Base-by-base conservation (phyloP, 2,329 filamentous ascomycete species). In the Penicillium rolfsii region DNA sequence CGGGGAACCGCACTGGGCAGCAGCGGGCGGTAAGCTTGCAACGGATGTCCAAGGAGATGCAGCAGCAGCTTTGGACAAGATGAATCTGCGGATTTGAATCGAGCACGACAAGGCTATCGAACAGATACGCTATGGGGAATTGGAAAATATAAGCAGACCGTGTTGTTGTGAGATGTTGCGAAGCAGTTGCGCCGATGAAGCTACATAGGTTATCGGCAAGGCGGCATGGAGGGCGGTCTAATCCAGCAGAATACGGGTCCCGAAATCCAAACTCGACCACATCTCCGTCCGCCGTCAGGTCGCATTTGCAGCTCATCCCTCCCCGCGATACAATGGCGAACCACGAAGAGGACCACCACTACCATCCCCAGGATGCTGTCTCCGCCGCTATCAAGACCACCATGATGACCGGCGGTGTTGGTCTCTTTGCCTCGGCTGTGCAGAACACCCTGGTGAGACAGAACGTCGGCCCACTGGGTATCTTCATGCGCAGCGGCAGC, bases 401-500 rank as follows among this genome's bases (percentile, higher is more conserved):
- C 43, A 72, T 88, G 65, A 79, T 91, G 70, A 88, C 89, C 63
- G 87, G 87, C 72, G 80, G 81, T 61, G 85, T 85, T 62, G 93
- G 93, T 70, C 80, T 90, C 74, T 84, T 92, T 77, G 76, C 90
- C 62, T 89, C 91, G 54, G 89, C 90, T 58, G 84, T 96, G 67
- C 91, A 93, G 82, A 98, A 96, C 82, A 91, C 93, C 61, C 85
- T 97, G 70, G 84, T 89, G 58, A 93, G 88, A 82, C 84, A 87
- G 75, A 97, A 97, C 77, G 83, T 95, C 67, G 91, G 93, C 70
- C 85, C 88, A 64, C 86, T 89, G 82, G 90, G 91, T 68, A 85
- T 97, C 72, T 88, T 98, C 75, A 91, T 91, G 50, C 87, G 87
- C 72, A 89, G 88, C 59, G 93, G 93, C 67, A 83, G 88, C 73